A percentile compares a stretch with the other conserved stretches of the same genome.
phyloP scores from a whole-genome alignment of 306 rosid species.

The Rosa multiflora region DNA sequence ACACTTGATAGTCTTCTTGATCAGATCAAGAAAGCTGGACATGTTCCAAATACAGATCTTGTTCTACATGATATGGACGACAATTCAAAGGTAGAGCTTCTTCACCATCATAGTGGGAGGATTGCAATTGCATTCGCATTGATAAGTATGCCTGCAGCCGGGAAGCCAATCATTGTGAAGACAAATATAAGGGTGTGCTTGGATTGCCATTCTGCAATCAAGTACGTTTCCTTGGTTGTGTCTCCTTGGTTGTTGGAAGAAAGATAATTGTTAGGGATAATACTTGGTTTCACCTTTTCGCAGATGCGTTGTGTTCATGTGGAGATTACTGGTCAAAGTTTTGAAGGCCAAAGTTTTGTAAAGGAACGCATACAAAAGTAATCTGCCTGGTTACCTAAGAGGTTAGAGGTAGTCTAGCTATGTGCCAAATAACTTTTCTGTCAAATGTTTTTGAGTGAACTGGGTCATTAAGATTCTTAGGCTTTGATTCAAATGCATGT shows the following conservation, averaged over 20 bases:
- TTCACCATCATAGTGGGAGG: conserved; percentile 53
- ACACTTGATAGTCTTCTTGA: conserved; percentile 42
- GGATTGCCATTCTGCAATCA: conserved; percentile 57
- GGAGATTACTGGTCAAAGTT: conserved; percentile 51
- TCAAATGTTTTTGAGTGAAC: too few relatives aligned
- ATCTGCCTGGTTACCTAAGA: neutral
- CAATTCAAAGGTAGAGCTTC: conserved; percentile 38
- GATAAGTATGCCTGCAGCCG: conserved; percentile 25
- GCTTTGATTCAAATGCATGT: neutral
- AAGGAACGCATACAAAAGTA: neutral
- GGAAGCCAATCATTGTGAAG: too few relatives aligned
- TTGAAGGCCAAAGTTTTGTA: neutral
- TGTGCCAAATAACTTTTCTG: neutral
- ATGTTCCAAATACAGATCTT: conserved; percentile 29
- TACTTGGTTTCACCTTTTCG: conserved; percentile 56
- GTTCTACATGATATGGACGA: conserved; percentile 44
- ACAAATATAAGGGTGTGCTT: conserved; percentile 38
- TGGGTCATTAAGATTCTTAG: neutral
- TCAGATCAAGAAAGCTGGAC: conserved; percentile 25
- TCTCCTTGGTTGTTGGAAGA: conserved; percentile 43
- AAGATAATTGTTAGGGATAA: conserved; percentile 48
- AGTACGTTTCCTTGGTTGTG: conserved; percentile 22
- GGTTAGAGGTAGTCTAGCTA: too few relatives aligned
- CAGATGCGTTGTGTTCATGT: conserved; percentile 44
- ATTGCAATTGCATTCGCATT: conserved; percentile 54